These are phyloP conservation scores for Trichophyton schoenleinii DNA, from an alignment of 2,329 filamentous ascomycete genomes.

Conservation along the genomic window DNA sequence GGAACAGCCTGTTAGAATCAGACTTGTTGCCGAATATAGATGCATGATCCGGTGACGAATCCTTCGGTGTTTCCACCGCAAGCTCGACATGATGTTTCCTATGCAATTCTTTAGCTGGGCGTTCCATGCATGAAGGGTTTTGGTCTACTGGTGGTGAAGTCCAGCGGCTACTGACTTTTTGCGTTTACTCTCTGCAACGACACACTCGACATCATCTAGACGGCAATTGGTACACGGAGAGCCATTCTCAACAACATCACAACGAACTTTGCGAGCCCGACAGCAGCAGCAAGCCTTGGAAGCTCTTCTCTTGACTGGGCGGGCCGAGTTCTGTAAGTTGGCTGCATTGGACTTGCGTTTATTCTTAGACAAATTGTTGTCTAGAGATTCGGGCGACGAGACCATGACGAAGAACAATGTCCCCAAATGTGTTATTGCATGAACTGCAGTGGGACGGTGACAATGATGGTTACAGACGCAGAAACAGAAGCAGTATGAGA, in stretches of 20 bases:
- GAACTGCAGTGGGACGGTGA: neutral
- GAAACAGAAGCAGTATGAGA: neutral
- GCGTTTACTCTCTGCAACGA: constrained; percentile 32
- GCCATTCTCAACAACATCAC: constrained; percentile 39
- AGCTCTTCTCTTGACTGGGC: constrained; percentile 55
- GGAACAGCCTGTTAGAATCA: neutral
- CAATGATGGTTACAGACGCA: neutral
- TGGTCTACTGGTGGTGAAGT: neutral
- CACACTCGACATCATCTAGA: constrained; percentile 18
- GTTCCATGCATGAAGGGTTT: neutral
- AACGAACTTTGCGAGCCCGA: constrained; percentile 40
- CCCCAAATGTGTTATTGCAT: neutral
- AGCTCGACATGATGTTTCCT: constrained; percentile 7
- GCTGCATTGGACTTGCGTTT: constrained; percentile 49
- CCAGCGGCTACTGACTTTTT: constrained; percentile 38
- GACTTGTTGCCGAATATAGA: neutral
- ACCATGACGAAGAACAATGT: constrained; percentile 1
- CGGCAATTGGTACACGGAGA: constrained; percentile 23
- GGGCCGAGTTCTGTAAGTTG: constrained; percentile 39
- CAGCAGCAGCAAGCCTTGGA: constrained; percentile 43
- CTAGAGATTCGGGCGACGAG: constrained; percentile 13
- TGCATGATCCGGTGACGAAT: constrained; percentile 10
- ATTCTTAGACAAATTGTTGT: constrained; percentile 23
- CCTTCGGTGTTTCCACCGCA: constrained; percentile 24
- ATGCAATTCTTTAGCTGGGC: neutral